phyloP scores from a whole-genome alignment of 2,329 filamentous ascomycete genomes.

The Hypoxylon rubiginosum region DNA sequence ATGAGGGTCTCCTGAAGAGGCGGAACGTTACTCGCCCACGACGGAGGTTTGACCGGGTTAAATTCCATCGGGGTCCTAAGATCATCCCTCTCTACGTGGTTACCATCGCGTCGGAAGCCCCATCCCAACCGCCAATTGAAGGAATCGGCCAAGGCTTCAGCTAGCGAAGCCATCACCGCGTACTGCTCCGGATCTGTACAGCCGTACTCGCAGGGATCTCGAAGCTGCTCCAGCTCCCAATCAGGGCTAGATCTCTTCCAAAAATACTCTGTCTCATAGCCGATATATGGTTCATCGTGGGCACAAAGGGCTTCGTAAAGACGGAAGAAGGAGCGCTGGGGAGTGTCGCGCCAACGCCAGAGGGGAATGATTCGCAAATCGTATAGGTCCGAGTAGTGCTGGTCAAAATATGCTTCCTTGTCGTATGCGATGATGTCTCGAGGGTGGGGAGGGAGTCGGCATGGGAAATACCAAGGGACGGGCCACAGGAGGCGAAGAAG shows the following conservation, averaged over 20 bases:
- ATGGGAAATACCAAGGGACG: slow-evolving; percentile 22
- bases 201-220: slow-evolving; percentile 36
- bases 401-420: slow-evolving; percentile 5
- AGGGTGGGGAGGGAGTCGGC: slow-evolving; percentile 11
- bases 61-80: slow-evolving; percentile 19
- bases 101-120: slow-evolving; percentile 38
- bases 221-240: slow-evolving; percentile 40
- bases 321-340: slow-evolving; percentile 47
- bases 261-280: slow-evolving; percentile 49
- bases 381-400: slow-evolving; percentile 27
- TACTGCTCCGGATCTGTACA: slow-evolving; percentile 46
- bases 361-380: slow-evolving; percentile 28
- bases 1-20: slow-evolving; percentile 18
- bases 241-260: slow-evolving; percentile 41
- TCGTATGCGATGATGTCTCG: slow-evolving; percentile 11
- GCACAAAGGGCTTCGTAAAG: slow-evolving; percentile 50
- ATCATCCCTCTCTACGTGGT: slow-evolving; percentile 21
- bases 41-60: slow-evolving; percentile 4
- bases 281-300: slow-evolving; percentile 43
- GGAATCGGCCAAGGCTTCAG: slow-evolving; percentile 41
- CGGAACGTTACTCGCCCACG: slow-evolving; percentile 21
- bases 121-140: slow-evolving; percentile 47
- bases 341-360: slow-evolving; percentile 45
- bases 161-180: slow-evolving; percentile 45
- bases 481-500: slow-evolving; percentile 27